A percentile compares a stretch with the other conserved stretches of the same genome.
phyloP scores from a whole-genome alignment of 306 rosid genomes.

The Datisca glomerata region DNA sequence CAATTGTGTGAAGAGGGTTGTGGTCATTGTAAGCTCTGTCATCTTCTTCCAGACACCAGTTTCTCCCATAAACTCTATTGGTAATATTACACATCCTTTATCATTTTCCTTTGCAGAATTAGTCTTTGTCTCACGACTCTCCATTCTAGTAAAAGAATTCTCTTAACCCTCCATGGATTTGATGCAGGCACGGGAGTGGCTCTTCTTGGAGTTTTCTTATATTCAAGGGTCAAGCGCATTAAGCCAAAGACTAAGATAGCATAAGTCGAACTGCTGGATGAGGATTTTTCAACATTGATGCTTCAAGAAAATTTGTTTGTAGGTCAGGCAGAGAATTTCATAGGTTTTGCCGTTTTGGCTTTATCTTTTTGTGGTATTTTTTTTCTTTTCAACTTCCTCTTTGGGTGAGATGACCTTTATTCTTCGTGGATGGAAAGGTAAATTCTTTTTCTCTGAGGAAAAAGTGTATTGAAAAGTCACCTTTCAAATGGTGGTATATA shows the following conservation, averaged over 20 bases:
- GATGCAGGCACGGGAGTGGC: conserved; percentile 81
- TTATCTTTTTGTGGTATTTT: conserved; percentile 6
- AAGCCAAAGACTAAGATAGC: conserved; percentile 74
- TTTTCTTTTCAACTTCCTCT: conserved; percentile 4
- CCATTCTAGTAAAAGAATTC: conserved; percentile 1
- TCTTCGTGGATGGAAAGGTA: conserved; percentile 9
- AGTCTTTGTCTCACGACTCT: not conserved
- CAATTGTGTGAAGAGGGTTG: conserved; percentile 90
- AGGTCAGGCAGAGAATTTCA: conserved; percentile 23
- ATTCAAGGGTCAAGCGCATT: conserved; percentile 73
- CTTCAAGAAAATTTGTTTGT: conserved; percentile 21
- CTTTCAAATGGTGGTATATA: too few relatives aligned
- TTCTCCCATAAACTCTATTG: conserved; percentile 60
- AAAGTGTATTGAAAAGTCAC: too few relatives aligned
- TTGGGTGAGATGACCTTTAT: conserved; percentile 12
- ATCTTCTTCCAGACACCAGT: conserved; percentile 87
- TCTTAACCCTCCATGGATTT: conserved; percentile 5
- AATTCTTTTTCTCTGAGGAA: conserved; percentile 1
- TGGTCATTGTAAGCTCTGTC: conserved; percentile 90
- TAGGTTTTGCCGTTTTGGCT: not conserved
- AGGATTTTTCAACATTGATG: too few relatives aligned
- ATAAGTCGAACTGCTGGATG: conserved; percentile 25
- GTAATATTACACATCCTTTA: conserved; percentile 29
- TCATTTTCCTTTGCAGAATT: conserved; percentile 6
- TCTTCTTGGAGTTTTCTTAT: conserved; percentile 84